Conservation (phyloP, 495 filamentous ascomycete species). For the Neurospora sp. region DNA sequence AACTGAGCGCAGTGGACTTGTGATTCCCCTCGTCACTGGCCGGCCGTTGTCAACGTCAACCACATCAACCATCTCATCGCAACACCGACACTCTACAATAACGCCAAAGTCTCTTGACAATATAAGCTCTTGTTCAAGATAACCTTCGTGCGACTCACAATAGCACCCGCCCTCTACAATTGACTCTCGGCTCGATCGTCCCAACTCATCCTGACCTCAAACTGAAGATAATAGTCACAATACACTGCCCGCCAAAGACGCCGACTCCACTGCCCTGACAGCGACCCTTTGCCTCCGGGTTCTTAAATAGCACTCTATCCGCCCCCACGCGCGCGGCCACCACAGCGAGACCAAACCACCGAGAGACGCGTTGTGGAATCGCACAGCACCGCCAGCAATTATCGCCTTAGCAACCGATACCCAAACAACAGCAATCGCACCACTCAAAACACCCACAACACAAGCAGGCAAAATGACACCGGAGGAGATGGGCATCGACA, state of each 20-base stretch:
- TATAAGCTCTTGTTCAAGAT: not conserved
- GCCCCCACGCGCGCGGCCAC: not conserved
- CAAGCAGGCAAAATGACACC: constrained; percentile 1
- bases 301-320: not conserved
- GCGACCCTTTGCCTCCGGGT: not conserved
- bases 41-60: not conserved
- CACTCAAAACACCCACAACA: not conserved
- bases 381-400: not conserved
- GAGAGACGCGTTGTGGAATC: not conserved
- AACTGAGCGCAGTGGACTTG: not conserved
- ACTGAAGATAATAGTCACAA: not conserved
- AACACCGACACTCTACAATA: not conserved
- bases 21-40: not conserved
- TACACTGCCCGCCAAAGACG: not conserved
- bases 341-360: not conserved
- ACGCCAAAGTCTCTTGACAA: not conserved
- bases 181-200: not conserved
- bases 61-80: not conserved
- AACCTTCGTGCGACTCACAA: not conserved
- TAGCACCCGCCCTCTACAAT: not conserved
- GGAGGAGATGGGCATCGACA: constrained; percentile 57
- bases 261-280: not conserved
- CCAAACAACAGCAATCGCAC: not conserved
- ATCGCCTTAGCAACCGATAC: not conserved
- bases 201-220: not conserved